Evolutionary conservation across 257 asterid genomes (phyloP).

Genomic region (Anisodus acutangulus): DNA sequence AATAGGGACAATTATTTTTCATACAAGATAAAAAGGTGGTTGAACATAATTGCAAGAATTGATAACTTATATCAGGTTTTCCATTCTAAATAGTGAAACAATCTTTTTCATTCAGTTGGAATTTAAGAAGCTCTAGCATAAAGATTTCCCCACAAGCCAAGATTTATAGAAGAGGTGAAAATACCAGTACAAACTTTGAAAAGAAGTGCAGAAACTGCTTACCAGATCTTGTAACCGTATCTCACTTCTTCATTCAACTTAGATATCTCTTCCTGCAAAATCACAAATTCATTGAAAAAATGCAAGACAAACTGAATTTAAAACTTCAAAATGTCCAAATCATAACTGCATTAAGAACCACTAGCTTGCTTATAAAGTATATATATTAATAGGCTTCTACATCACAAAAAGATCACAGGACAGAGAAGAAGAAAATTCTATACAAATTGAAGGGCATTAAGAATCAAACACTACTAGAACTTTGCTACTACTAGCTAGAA

Average conservation of each 20-base stretch:
- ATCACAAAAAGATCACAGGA: not conserved
- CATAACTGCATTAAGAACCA: conserved; percentile 12
- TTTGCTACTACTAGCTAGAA: not conserved
- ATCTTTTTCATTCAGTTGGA: conserved; percentile 22
- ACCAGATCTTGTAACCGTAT: conserved; percentile 63
- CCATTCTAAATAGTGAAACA: not conserved
- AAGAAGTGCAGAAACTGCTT: conserved; percentile 24
- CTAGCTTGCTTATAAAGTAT: not conserved
- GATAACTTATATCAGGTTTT: not conserved
- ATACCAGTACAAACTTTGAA: conserved; percentile 7
- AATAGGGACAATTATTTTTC: not conserved
- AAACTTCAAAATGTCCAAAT: conserved; percentile 4
- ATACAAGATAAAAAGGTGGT: not conserved
- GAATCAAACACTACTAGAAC: not conserved
- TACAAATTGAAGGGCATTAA: not conserved
- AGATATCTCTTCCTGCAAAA: conserved; percentile 72
- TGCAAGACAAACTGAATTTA: conserved; percentile 16
- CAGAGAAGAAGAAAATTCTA: conserved; percentile 17
- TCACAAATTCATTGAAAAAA: conserved; percentile 4
- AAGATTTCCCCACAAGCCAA: not conserved
- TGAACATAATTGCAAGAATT: conserved; percentile 21
- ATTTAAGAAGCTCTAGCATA: not conserved
- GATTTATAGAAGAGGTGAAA: conserved; percentile 1
- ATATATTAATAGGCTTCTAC: not conserved
- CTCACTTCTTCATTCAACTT: conserved; percentile 64